Percentiles rank a stretch among this genome's conserved stretches.
These are phyloP conservation scores for Alectoria sarmentosa DNA, from an alignment of 495 filamentous ascomycete genomes.

Conservation along the genomic window DNA sequence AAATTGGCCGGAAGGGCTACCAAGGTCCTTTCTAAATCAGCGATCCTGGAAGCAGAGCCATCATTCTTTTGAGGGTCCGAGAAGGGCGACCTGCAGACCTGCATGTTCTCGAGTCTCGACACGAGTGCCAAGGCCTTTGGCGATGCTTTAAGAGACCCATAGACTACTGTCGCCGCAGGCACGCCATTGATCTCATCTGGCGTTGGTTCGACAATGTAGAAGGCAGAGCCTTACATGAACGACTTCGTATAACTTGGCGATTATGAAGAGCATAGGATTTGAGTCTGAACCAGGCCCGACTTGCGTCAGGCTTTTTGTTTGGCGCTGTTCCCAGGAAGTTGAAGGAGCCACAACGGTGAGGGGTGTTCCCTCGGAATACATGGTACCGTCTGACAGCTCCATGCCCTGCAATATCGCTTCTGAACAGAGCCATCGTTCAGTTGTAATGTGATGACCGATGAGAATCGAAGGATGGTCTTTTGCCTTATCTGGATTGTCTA, in stretches of 20 bases:
- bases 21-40: neutral
- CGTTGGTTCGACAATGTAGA: neutral
- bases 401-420: neutral
- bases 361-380: neutral
- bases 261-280: neutral
- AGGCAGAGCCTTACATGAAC: neutral
- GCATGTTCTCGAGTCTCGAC: slow-evolving; percentile 3
- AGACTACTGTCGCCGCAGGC: neutral
- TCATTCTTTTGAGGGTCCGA: neutral
- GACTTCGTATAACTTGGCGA: neutral
- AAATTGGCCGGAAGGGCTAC: neutral
- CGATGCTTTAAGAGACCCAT: neutral
- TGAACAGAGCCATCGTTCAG: neutral
- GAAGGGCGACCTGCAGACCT: neutral
- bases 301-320: neutral
- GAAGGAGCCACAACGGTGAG: neutral
- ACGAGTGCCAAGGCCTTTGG: slow-evolving; percentile 7
- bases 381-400: neutral
- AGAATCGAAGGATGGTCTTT: neutral
- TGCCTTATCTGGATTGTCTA: neutral
- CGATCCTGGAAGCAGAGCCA: slow-evolving; percentile 2
- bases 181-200: slow-evolving; percentile 3
- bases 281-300: neutral
- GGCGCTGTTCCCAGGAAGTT: neutral
- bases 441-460: neutral